A percentile compares a stretch with the other conserved stretches of the same genome.
These are phyloP conservation scores for Schizophyllum amplum DNA, from an alignment of 1,284 basidiomycete species.

Conservation along the genomic window DNA sequence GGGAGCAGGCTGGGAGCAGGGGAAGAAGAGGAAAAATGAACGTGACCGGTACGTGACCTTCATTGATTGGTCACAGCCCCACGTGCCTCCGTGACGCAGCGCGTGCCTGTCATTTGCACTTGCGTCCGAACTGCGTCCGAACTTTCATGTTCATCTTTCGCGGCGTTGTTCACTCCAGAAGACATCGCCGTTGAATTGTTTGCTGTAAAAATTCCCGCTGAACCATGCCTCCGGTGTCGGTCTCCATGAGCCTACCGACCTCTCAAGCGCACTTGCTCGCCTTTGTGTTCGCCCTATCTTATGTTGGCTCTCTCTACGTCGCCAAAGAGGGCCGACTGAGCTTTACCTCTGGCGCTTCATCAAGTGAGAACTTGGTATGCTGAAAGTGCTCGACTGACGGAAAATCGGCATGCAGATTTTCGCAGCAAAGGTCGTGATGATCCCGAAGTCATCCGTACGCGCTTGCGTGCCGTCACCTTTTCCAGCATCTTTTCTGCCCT, in stretches of 20 bases:
- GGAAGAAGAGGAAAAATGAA: no score
- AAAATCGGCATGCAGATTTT: not conserved
- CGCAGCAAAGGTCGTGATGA: conserved; percentile 23
- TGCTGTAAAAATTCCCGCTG: no score
- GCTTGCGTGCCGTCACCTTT: conserved; percentile 49
- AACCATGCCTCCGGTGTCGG: not conserved
- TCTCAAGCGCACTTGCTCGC: conserved; percentile 37
- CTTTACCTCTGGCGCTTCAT: conserved; percentile 23
- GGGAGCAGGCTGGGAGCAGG: no score
- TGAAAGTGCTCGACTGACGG: not conserved
- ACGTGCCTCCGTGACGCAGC: no score
- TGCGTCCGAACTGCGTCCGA: no score
- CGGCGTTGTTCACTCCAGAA: no score
- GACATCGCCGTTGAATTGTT: no score
- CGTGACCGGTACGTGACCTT: no score
- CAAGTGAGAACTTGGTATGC: not conserved
- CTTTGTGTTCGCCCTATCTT: conserved; percentile 37
- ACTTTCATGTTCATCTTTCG: no score
- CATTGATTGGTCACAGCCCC: no score
- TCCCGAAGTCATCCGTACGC: conserved; percentile 63
- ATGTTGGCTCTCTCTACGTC: conserved; percentile 61
- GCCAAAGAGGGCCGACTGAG: conserved; percentile 47
- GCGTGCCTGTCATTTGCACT: no score
- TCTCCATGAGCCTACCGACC: not conserved
- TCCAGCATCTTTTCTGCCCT: conserved; percentile 42